A percentile compares a stretch with the other conserved stretches of the same genome.
Evolutionary conservation across 192 early-diverging fungal genomes (phyloP).

Genomic region (Backusella tuberculispora): DNA sequence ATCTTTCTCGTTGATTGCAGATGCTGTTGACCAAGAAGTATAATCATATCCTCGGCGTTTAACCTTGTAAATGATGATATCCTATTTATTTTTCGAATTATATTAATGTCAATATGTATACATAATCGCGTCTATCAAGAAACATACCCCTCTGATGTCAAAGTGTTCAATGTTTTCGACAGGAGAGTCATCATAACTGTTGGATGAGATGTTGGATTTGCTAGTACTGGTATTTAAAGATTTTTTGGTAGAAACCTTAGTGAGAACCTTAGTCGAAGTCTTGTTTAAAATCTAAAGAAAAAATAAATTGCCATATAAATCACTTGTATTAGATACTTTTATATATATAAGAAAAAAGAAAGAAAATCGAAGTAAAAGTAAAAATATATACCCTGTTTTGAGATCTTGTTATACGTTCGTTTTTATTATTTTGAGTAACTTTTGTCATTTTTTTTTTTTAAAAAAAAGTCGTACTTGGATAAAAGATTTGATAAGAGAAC

Average conservation of each 20-base stretch:
- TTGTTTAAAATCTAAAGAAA: not conserved
- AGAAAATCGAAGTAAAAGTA: not conserved
- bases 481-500: conserved; percentile 1
- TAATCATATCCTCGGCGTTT: not conserved
- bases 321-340: not conserved
- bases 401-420: not conserved
- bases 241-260: not conserved
- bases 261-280: not conserved
- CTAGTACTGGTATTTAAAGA: not conserved
- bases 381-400: not conserved
- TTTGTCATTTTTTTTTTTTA: conserved; percentile 17
- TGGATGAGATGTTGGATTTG: not conserved
- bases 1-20: not conserved
- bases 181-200: too few species aligned
- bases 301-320: not conserved
- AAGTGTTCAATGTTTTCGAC: not conserved
- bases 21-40: not conserved
- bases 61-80: not conserved
- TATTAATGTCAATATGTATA: not conserved
- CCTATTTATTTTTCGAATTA: not conserved
- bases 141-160: not conserved
- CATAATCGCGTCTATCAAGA: not conserved
- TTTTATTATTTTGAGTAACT: not conserved
- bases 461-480: not conserved
- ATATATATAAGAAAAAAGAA: too few species aligned